Base-by-base conservation (phyloP, 768 basidiomycete genomes). In the Coprinopsis cinerea region DNA sequence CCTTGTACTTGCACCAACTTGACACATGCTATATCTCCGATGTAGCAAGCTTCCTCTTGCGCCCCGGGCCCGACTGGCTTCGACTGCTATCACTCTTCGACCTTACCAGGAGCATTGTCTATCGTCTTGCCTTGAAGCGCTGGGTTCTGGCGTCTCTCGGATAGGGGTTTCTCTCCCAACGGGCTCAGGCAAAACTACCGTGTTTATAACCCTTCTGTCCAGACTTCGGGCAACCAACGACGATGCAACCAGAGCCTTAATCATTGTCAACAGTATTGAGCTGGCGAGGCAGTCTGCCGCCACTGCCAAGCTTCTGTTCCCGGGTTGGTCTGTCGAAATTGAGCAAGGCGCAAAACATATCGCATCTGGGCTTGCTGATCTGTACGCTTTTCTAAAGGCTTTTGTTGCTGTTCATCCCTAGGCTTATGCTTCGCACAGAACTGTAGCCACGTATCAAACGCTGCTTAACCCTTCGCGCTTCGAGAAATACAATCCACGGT, bases 371-470 rank as follows among this genome's bases (percentile, higher is more conserved):
- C 47, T 60, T 22, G 92, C 95, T 34, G 91, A 97, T 61, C 79
- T 96, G 88, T 94, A 67, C 59, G 85, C 18, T 35, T 18, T 44
- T 20, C 47, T 18, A 20, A 39, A 7, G 18, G 7, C 13, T 39
- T 17, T 20, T 14, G n/a, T 20, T 20, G 13, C 37, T 7, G 7
- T 7, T 39, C 37, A 20, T 17, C 11, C 7, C 18, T 39, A 20
- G 7, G 7, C 37, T 11, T 26, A 18, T 51, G 44, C 3, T 34
- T 39, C 17, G 1, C 14, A 22, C 27, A 51, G 89, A 20, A 93
- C 92, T 0, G 79, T 94, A 37, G 91, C 90, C 2, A 94, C 92
- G 3, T 92, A 89, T 59, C 92, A 96, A 64, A 95, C 89, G 0
- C 70, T 94, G 10, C 71, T 82, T 27, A 83, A 77, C 49, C 64